These are phyloP conservation scores for Saccharomycopsis amapae DNA, from an alignment of 805 yeast species.

Conservation along the genomic window DNA sequence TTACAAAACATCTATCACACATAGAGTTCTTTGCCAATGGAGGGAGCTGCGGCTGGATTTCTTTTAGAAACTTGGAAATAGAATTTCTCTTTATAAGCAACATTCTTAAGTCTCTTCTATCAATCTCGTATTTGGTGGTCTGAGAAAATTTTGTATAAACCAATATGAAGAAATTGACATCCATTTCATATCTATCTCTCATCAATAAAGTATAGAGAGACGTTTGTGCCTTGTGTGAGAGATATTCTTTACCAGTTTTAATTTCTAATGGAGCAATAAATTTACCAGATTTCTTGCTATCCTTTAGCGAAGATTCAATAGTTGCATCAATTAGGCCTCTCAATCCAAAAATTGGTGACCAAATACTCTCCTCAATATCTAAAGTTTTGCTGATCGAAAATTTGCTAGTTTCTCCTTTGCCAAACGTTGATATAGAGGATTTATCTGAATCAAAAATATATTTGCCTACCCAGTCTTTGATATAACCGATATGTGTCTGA, in stretches of 20 bases:
- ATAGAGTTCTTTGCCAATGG: slow-evolving; percentile 41
- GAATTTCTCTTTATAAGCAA: slow-evolving; percentile 67
- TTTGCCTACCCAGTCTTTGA: slow-evolving; percentile 45
- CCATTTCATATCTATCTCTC: slow-evolving; percentile 70
- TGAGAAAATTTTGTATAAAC: slow-evolving; percentile 63
- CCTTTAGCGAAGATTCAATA: slow-evolving; percentile 47
- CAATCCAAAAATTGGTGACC: slow-evolving; percentile 88
- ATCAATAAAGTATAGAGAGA: slow-evolving; percentile 71
- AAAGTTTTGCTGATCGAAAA: slow-evolving; percentile 57
- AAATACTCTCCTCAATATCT: slow-evolving; percentile 83
- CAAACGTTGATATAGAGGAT: slow-evolving; percentile 5
- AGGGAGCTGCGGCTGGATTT: slow-evolving; percentile 46
- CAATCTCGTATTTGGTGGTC: slow-evolving; percentile 47
- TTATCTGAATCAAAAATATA: slow-evolving; percentile 33
- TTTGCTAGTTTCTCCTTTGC: slow-evolving; percentile 27
- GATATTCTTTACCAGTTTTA: slow-evolving; percentile 68
- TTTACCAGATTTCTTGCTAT: slow-evolving; percentile 31
- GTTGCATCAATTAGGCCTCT: slow-evolving; percentile 90
- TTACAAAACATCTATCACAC: slow-evolving; percentile 56
- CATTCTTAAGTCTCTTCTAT: slow-evolving; percentile 52
- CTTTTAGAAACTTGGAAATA: slow-evolving; percentile 51
- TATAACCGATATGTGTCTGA: slow-evolving; percentile 41
- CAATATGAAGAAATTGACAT: slow-evolving; percentile 56
- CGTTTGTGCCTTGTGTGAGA: slow-evolving; percentile 81
- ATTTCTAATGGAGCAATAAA: slow-evolving; percentile 76